Base-by-base conservation (phyloP, 345 rosid species). In the Erodium maritimum region DNA sequence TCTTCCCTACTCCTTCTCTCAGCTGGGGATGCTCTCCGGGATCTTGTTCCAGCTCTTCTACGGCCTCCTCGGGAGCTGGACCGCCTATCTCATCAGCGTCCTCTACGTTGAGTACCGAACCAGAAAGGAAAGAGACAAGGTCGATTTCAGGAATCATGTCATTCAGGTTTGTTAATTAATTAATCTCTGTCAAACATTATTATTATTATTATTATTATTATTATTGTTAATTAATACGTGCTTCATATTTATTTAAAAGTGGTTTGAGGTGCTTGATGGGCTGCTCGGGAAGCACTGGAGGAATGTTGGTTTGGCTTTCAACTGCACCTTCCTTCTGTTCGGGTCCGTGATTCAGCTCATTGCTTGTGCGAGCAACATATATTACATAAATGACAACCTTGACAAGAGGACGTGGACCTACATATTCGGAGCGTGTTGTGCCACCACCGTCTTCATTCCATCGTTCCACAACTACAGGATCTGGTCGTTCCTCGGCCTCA, bases 361-460 rank as follows among this genome's bases (percentile, higher is more conserved):
- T 55, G 99, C 99, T 58, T 93, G 99, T 82, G 99, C 99, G 56
- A 91, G 99, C 77, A 93, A 93, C 65, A 93, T 93, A 72, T 93
- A 93, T 69, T 93, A 93, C 90, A 89, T 93, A 65, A 93, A 89
- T 62, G 99, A 93, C 48, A 93, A 93, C 65, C 82, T 93, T 63
- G 99, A 93, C 94, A 93, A 93, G 85, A 83, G 99, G 79, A 93
- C 99, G 8, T 93, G 99, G 99, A 93, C 99, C 22, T 93, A 93
- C 73, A 93, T 93, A 53, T 93, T 93, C 58, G 99, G 99, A 14
- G 99, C 99, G 5, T 93, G 99, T 65, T 93, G 99, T 72, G 96
- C 96, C 19, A 89, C 99, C 29, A 89, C 99, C 1, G 99, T 93
- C 53, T 93, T 89, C 68, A 89, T 93, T 63, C 99, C 99, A 42